Base-by-base conservation (phyloP, 73 alveolate species). In the Effrenium voratum region DNA sequence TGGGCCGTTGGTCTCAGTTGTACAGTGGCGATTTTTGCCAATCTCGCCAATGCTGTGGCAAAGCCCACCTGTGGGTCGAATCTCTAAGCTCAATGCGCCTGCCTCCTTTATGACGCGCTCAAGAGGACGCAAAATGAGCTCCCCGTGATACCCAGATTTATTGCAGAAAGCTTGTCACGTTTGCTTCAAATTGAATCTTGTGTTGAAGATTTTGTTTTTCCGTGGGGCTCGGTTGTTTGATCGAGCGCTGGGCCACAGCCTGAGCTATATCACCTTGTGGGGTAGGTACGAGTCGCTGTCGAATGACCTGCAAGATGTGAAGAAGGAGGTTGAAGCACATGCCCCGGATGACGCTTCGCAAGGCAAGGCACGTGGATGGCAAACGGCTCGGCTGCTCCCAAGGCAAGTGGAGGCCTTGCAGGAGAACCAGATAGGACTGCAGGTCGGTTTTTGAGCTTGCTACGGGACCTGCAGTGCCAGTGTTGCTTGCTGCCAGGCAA, bases 401-500 rank as follows among this genome's bases (percentile, higher is more conserved):
- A 57, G 16, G n/a, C 72, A 57, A 57, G 28, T 22, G 28, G 72
- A n/a, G 1, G 72, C 72, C 3, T 30, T 1, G 72, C 28, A 30
- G 28, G 72, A 22, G n/a, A 40, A 26, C 30, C 55, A 19, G 43
- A 57, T 75, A 57, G 43, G 59, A 41, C 40, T 10, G 40, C 22
- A 34, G 19, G 46, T 12, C 19, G 3, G 15, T 72, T 45, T 34
- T 12, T 24, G 12, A 32, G 24, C 81, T 24, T 5, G 15, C 34
- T n/a, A n/a, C 30, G 16, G 3, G 60, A 55, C 60, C 28, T 24
- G 72, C n/a, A 59, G 5, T 76, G 57, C 3, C 8, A 16, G 40
- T 76, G 30, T 28, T 40, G 34, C 41, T 16, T 40, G 59, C 34
- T 76, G 13, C n/a, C 70, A 88, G 95, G 97, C 87, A 86, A 80